phyloP scores from a whole-genome alignment of 352 stramenopile genomes.

The Globisporangium echinulatum region DNA sequence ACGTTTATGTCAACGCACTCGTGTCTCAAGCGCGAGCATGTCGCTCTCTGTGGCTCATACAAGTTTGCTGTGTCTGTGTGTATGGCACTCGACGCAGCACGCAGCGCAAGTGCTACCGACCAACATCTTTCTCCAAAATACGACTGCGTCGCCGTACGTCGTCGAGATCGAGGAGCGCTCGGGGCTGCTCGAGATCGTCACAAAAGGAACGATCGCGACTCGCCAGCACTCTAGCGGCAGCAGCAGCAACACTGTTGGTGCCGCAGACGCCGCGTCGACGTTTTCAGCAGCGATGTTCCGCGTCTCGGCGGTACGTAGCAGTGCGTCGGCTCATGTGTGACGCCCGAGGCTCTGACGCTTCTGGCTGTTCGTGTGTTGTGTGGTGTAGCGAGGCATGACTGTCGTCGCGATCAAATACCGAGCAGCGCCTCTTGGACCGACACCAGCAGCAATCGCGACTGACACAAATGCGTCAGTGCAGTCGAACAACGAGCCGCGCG shows the following conservation, averaged over 20 bases:
- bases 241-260: background rate
- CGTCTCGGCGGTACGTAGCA: conserved; percentile 25
- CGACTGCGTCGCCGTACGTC: conserved; percentile 39
- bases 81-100: conserved; percentile 16
- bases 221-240: background rate
- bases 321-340: background rate
- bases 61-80: background rate
- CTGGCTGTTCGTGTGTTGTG: background rate
- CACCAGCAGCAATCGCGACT: background rate
- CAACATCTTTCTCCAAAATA: conserved; percentile 81
- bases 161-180: conserved; percentile 56
- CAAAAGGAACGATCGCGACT: conserved; percentile 14
- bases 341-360: background rate
- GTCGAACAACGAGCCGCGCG: background rate
- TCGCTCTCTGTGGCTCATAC: background rate
- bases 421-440: background rate
- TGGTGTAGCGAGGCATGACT: conserved; percentile 63
- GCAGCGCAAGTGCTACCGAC: conserved; percentile 35
- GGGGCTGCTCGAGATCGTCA: conserved; percentile 56
- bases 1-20: too few species aligned
- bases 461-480: background rate
- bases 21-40: too few species aligned
- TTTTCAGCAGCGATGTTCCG: conserved; percentile 25
- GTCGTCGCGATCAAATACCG: conserved; percentile 63
- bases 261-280: conserved; percentile 1